Base-by-base conservation (phyloP, 768 basidiomycete species). In the Phlegmacium glaucopus region DNA sequence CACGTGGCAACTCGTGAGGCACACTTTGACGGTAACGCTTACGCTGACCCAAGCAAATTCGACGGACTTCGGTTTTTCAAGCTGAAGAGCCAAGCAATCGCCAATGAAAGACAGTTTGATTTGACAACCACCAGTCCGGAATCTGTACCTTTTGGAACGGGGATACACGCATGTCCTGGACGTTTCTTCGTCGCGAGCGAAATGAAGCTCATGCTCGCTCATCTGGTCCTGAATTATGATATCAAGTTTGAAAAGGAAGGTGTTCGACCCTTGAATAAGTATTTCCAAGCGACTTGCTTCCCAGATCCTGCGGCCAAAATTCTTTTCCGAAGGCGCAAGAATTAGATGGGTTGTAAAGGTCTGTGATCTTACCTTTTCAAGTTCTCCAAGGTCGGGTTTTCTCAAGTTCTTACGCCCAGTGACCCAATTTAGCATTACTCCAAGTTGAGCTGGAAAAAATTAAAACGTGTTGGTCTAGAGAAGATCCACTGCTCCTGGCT, bases 191-290 rank as follows among this genome's bases (percentile, higher is more conserved):
- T 75, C 6, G 67, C 67, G 2, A 64, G 58, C 22, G 65, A 72
- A 42, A 53, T 82, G 51, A 79, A 80, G 55, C 57, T 66, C 0
- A 68, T 80, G 59, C 46, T 79, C 30, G 76, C 75, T 3, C 64
- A 75, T 45, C 39, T 79, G 5, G 50, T 80, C 4, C n/a, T 61
- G 50, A 64, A 61, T 28, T 76, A 73, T 42, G 72, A 74, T 52
- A 46, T 76, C 22, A 61, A 64, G 50, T 41, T 59, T 9, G 35
- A 37, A n/a, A 29, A 44, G 28, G 53, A 45, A 3, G 22, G 22
- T 22, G 32, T 3, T 11, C 32, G 32, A 4, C 32, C 32, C 3
- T 10, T n/a, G 32, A n/a, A 34, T 6, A n/a, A 11, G 32, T 34
- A n/a, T 10, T 11, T 34, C 11, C 2, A n/a, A 6, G n/a, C 32